Percentiles rank a stretch among this genome's conserved stretches.
phyloP scores from a whole-genome alignment of 495 filamentous ascomycete genomes.

The Staphylotrichum tortipilum region DNA sequence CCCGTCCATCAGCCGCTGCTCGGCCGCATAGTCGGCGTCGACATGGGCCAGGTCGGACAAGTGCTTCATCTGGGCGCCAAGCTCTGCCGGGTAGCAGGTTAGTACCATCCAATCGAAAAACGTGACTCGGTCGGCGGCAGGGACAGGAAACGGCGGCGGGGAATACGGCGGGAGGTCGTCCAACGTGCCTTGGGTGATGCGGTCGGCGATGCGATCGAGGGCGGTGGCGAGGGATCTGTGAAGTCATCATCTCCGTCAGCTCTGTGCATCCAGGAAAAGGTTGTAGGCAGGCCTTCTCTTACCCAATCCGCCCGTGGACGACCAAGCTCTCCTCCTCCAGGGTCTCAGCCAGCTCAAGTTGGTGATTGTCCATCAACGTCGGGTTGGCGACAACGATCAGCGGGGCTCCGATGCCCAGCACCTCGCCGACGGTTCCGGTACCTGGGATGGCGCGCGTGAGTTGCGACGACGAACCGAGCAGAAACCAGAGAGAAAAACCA shows the following conservation, averaged over 20 bases:
- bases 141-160: conserved; percentile 23
- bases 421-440: conserved; percentile 82
- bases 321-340: conserved; percentile 62
- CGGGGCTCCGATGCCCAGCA: conserved; percentile 54
- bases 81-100: conserved; percentile 27
- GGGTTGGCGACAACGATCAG: conserved; percentile 83
- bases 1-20: background rate
- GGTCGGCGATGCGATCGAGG: conserved; percentile 13
- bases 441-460: conserved; percentile 43
- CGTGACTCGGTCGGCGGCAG: conserved; percentile 21
- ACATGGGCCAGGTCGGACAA: background rate
- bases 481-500: conserved; percentile 17
- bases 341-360: conserved; percentile 72
- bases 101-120: conserved; percentile 33
- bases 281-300: no score
- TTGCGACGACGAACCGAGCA: conserved; percentile 1
- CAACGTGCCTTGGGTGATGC: conserved; percentile 20
- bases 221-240: conserved; percentile 26
- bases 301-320: conserved; percentile 58
- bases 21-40: background rate
- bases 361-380: conserved; percentile 79
- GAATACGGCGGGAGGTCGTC: conserved; percentile 21
- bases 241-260: no score
- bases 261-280: no score
- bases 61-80: conserved; percentile 16